Evolutionary conservation across 2,329 filamentous ascomycete species (phyloP).

Genomic region (Orbilia oligospora): DNA sequence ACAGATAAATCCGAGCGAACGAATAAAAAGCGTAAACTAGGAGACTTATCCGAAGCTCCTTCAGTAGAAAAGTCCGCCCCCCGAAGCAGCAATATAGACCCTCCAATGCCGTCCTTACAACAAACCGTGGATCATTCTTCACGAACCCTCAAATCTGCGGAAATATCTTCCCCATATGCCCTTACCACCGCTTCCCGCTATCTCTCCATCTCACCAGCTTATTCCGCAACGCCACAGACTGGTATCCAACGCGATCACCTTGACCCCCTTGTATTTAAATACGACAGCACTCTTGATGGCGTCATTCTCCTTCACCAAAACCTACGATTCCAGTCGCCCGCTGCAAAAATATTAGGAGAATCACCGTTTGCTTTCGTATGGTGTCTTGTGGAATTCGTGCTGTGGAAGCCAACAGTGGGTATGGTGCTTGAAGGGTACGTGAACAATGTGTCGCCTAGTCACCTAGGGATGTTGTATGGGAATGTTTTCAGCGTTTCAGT

Average conservation of each 20-base stretch:
- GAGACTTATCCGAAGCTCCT: constrained; percentile 16
- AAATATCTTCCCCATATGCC: constrained; percentile 78
- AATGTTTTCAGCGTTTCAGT: constrained; percentile 94
- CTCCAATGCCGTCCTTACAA: constrained; percentile 65
- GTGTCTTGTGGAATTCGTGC: constrained; percentile 86
- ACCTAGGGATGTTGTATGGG: constrained; percentile 89
- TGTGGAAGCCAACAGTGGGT: constrained; percentile 83
- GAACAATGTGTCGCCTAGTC: constrained; percentile 88
- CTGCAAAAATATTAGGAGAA: constrained; percentile 78
- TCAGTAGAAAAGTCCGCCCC: constrained; percentile 58
- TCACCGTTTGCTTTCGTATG: constrained; percentile 89
- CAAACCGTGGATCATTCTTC: background rate
- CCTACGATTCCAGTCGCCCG: constrained; percentile 75
- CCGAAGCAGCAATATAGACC: constrained; percentile 68
- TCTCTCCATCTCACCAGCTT: constrained; percentile 79
- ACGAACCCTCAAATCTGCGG: constrained; percentile 59
- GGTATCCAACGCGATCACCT: constrained; percentile 81
- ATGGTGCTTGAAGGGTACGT: constrained; percentile 83
- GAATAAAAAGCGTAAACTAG: constrained; percentile 49
- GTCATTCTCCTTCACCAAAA: constrained; percentile 83
- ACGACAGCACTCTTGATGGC: constrained; percentile 79
- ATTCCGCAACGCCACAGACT: constrained; percentile 75
- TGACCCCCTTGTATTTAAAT: constrained; percentile 80
- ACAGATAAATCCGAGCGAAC: constrained; percentile 52
- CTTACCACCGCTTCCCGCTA: constrained; percentile 85